Base-by-base conservation (phyloP, 805 yeast species). In the Nakazawaea laoshanensis region DNA sequence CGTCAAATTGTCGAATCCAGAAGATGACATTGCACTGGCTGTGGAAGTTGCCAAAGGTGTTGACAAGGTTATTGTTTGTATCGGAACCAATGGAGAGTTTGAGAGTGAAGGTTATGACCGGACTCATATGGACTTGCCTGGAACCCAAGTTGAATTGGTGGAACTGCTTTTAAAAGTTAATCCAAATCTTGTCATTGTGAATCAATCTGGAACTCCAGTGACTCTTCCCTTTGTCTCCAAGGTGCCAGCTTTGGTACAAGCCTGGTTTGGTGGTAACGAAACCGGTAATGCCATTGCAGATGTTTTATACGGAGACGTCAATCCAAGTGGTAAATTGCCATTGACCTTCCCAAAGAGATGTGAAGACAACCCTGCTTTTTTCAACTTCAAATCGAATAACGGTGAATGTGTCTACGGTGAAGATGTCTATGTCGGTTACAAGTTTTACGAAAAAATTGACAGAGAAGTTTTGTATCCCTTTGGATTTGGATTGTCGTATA, bases 351-450 rank as follows among this genome's bases (percentile, higher is more conserved):
- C 77, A 22, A 42, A 51, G 29, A 57, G 52, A 38, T 43, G 61
- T 24, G 57, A 63, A 41, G 74, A 71, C 49, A 69, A 63, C 38
- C 77, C 77, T 13, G 60, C 76, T 2, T 71, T 47, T 47, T 48
- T 68, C 44, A 69, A 64, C 55, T 68, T 55, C 52, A 52, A 53
- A n/a, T 53, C 71, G 11, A 65, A 61, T 44, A 58, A 59, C 48
- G 77, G 77, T 24, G 50, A 65, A 38, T 70, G 66, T 16, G 42
- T 67, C 37, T 74, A 73, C 42, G 77, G 78, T 40, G 80, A 74
- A 46, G 77, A 73, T 45, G 65, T 73, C 29, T 73, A 59, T 46
- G 65, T 73, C 29, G 79, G 80, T 13, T 74, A 74, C 56, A 55
- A 73, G 39, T 69, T 52, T 53, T 74, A 69, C 50, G 78, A 73